Evolutionary conservation across 2,329 filamentous ascomycete genomes (phyloP).

Genomic region (Aspergillus tanneri): DNA sequence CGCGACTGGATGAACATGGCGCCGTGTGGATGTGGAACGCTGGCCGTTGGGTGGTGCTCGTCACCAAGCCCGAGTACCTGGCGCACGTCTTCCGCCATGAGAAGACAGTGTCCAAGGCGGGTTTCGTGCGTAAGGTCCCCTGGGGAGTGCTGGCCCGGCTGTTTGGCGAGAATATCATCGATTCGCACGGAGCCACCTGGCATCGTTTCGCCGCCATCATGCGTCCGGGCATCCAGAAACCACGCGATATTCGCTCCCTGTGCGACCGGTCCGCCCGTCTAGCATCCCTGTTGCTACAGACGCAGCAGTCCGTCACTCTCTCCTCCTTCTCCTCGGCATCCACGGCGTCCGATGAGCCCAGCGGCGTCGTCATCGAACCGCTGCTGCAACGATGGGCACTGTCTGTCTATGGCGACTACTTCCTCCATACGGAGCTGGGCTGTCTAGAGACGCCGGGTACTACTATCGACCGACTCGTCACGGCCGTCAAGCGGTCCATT

Average conservation of each 20-base stretch:
- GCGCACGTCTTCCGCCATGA: constrained; percentile 40
- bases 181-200: constrained; percentile 5
- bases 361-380: constrained; percentile 22
- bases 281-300: background rate
- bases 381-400: constrained; percentile 30
- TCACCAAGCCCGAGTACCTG: constrained; percentile 47
- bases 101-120: constrained; percentile 37
- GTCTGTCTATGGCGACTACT: constrained; percentile 27
- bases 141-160: constrained; percentile 39
- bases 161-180: constrained; percentile 22
- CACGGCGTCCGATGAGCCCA: too few species aligned
- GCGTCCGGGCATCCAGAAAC: constrained; percentile 7
- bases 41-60: constrained; percentile 51
- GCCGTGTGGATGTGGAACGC: constrained; percentile 53
- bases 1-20: constrained; percentile 31
- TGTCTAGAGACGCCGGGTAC: background rate
- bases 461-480: background rate
- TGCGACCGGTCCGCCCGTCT: background rate
- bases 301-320: background rate
- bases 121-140: constrained; percentile 45
- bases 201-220: constrained; percentile 6
- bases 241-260: background rate
- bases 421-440: constrained; percentile 27
- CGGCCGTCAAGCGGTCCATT: background rate
- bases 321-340: too few species aligned